Base-by-base conservation (phyloP, 257 asterid species). In the Penstemon davidsonii region DNA sequence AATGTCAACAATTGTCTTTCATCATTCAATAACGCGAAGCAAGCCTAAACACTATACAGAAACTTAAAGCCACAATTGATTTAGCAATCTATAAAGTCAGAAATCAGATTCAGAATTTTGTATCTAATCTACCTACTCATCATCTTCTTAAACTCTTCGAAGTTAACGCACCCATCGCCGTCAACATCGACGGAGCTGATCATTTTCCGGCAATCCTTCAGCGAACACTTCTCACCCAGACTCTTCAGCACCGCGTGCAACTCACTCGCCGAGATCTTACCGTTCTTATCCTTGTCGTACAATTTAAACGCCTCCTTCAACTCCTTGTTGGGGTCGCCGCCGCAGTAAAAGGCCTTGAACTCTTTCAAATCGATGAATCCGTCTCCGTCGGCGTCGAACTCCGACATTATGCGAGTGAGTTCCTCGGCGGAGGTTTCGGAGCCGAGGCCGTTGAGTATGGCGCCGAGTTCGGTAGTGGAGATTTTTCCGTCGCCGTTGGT, bases 61-160 rank as follows among this genome's bases (percentile, higher is more conserved):
- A 25, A 25, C 33, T 0, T 25, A 25, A 25, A 25, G 33, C 33
- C 33, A 25, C 33, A 25, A 25, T 25, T 25, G 33, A 25, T 25
- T 25, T 25, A 25, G 33, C 33, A 25, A 25, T 25, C 33, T 25
- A 25, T 25, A 25, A 25, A 25, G 33, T 25, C 33, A 25, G 33
- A 25, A 25, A 25, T 25, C 33, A 25, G 33, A 25, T 25, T 25
- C 33, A 25, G 33, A 25, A 25, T 25, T 25, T 25, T 25, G 33
- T 25, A 25, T 25, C 33, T 25, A 25, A 25, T 25, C 33, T 25
- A 25, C 33, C 33, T 25, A 25, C 45, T 67, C 84, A 82, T 82
- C 87, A 82, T 82, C 78, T 76, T 79, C 82, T 73, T 73, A 40
- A 78, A 82, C 73, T 82, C 86, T 50, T 72, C 80, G 44, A 70